Conservation (phyloP, 805 yeast species). For the Candida ascalaphidarum region DNA sequence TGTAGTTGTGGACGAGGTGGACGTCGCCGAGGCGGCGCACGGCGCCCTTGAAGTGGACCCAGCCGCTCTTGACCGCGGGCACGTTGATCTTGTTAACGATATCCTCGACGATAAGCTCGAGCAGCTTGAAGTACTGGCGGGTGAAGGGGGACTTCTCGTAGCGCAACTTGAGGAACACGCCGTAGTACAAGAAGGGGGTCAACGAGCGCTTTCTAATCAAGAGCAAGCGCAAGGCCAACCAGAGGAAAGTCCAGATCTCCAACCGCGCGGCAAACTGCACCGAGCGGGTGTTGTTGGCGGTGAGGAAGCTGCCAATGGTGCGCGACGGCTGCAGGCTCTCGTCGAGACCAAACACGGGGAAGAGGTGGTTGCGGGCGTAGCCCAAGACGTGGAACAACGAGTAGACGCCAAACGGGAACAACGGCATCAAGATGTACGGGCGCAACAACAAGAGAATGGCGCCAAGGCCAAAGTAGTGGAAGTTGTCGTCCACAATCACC, state of each 20-base stretch:
- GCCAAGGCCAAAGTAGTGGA: slow-evolving; percentile 58
- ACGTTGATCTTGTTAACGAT: slow-evolving; percentile 15
- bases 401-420: slow-evolving; percentile 68
- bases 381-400: slow-evolving; percentile 77
- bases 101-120: slow-evolving; percentile 48
- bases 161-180: slow-evolving; percentile 65
- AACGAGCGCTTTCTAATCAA: slow-evolving; percentile 59
- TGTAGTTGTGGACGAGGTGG: slow-evolving; percentile 25
- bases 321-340: slow-evolving; percentile 20
- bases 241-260: slow-evolving; percentile 35
- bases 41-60: slow-evolving; percentile 26
- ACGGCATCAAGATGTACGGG: slow-evolving; percentile 51
- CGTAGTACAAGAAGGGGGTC: slow-evolving; percentile 44
- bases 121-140: slow-evolving; percentile 54
- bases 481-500: slow-evolving; percentile 48
- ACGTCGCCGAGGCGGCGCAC: slow-evolving; percentile 18
- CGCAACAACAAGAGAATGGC: slow-evolving; percentile 44
- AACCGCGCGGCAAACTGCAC: slow-evolving; percentile 30
- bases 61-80: slow-evolving; percentile 27
- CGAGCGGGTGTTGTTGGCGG: slow-evolving; percentile 26
- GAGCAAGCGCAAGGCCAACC: slow-evolving; percentile 42
- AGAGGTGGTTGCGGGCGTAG: slow-evolving; percentile 53
- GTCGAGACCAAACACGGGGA: slow-evolving; percentile 49
- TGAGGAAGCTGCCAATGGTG: slow-evolving; percentile 32
- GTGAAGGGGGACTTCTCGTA: slow-evolving; percentile 70